phyloP scores from a whole-genome alignment of 371 early-diverging fungal genomes.

The Apophysomyces ossiformis region DNA sequence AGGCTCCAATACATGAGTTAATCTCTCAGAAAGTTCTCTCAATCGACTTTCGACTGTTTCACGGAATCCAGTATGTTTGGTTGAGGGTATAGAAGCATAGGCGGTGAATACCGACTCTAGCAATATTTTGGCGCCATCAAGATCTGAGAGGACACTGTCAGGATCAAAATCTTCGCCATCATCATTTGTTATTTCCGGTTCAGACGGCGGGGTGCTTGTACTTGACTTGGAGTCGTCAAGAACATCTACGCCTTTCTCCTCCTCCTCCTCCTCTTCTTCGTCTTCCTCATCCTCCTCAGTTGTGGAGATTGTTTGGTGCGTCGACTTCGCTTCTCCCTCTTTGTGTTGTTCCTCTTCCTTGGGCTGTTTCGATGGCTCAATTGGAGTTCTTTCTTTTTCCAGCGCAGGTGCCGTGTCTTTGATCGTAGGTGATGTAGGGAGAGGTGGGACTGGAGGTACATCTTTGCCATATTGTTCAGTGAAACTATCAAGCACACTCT shows the following conservation, averaged over 20 bases:
- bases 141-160: conserved; percentile 29
- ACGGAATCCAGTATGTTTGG: conserved; percentile 5
- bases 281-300: not conserved
- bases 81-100: not conserved
- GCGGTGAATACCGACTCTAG: conserved; percentile 38
- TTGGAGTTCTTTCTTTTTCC: too few relatives aligned
- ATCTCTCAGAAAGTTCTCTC: conserved; percentile 4
- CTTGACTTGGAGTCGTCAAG: not conserved
- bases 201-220: not conserved
- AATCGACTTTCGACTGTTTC: conserved; percentile 6
- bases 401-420: too few relatives aligned
- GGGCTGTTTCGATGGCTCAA: not conserved
- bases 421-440: too few relatives aligned
- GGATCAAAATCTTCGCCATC: not conserved
- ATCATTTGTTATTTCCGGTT: not conserved
- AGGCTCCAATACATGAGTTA: not conserved
- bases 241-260: not conserved
- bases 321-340: not conserved
- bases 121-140: conserved; percentile 37
- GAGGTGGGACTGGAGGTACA: too few relatives aligned
- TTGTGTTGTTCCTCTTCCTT: not conserved
- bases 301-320: not conserved
- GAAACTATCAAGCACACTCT: conserved; percentile 22
- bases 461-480: not conserved
- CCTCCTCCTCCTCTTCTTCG: conserved; percentile 1